Percentiles rank a stretch among this genome's conserved stretches.
Evolutionary conservation across 1,284 basidiomycete species (phyloP).

Genomic region (Ganoderma lingzhi): DNA sequence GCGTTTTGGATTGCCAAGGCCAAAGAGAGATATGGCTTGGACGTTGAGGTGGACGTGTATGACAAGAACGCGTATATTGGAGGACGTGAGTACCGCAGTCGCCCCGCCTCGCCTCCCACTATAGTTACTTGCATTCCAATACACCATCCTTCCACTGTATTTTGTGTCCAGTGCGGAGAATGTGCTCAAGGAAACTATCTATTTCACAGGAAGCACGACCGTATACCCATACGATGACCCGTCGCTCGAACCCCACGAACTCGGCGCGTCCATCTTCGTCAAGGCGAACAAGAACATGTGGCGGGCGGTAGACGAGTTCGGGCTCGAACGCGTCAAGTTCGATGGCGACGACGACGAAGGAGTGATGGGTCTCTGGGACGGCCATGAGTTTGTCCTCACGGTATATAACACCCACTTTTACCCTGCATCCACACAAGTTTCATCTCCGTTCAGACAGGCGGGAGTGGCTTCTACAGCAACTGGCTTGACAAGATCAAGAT

Average conservation of each 20-base stretch:
- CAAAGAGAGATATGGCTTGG: constrained; percentile 68
- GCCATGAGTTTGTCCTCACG: constrained; percentile 72
- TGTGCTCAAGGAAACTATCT: constrained; percentile 10
- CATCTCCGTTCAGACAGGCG: constrained; percentile 43
- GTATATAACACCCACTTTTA: constrained; percentile 48
- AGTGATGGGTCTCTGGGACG: constrained; percentile 85
- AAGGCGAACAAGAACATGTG: constrained; percentile 83
- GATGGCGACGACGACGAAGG: constrained; percentile 52
- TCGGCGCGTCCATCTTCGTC: constrained; percentile 93
- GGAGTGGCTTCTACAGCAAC: constrained; percentile 44
- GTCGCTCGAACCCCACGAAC: constrained; percentile 70
- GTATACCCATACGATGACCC: constrained; percentile 82
- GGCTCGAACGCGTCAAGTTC: constrained; percentile 67
- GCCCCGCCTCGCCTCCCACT: background rate
- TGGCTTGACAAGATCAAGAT: constrained; percentile 82
- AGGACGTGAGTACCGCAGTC: constrained; percentile 68
- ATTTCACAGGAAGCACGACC: constrained; percentile 69
- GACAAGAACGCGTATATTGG: constrained; percentile 82
- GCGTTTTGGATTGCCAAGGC: constrained; percentile 89
- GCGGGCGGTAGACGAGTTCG: constrained; percentile 84
- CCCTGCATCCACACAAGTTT: background rate
- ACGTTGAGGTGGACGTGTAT: constrained; percentile 84
- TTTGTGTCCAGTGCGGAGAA: background rate
- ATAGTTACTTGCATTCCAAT: constrained; percentile 3
- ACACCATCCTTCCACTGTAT: background rate